Percentiles rank a stretch among this genome's conserved stretches.
Conservation (phyloP, 2,329 filamentous ascomycete genomes). For the Calonectria pauciramosa region DNA sequence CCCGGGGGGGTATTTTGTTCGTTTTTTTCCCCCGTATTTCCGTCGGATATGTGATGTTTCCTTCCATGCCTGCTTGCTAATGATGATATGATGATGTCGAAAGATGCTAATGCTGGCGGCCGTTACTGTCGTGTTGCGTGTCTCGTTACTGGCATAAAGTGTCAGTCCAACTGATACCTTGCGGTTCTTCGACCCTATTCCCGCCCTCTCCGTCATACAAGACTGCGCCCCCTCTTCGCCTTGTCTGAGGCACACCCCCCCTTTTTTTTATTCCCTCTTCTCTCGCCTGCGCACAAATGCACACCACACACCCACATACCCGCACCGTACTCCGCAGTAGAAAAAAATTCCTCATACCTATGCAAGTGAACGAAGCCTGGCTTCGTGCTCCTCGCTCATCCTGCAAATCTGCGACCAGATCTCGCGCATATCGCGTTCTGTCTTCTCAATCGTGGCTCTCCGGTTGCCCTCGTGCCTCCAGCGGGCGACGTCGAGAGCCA, state of each 20-base stretch:
- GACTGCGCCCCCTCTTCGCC: conserved; percentile 5
- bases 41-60: conserved; percentile 20
- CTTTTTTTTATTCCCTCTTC: conserved; percentile 12
- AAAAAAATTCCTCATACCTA: conserved; percentile 21
- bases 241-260: neutral
- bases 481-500: conserved; percentile 79
- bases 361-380: conserved; percentile 51
- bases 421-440: conserved; percentile 77
- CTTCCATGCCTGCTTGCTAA: conserved; percentile 9
- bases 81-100: conserved; percentile 4
- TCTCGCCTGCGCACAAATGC: conserved; percentile 5
- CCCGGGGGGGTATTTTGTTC: conserved; percentile 17
- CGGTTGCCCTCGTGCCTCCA: conserved; percentile 85
- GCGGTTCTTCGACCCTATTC: neutral
- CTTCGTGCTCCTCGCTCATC: conserved; percentile 58
- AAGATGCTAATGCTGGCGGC: conserved; percentile 6
- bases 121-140: neutral
- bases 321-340: neutral
- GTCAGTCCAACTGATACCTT: neutral
- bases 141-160: conserved; percentile 4
- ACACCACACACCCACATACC: neutral
- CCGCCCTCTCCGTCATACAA: neutral
- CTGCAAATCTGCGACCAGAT: conserved; percentile 72
- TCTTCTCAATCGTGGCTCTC: conserved; percentile 78
- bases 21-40: conserved; percentile 17